Evolutionary conservation across 2,329 filamentous ascomycete species (phyloP).

Genomic region (Cordyceps pruinosa): DNA sequence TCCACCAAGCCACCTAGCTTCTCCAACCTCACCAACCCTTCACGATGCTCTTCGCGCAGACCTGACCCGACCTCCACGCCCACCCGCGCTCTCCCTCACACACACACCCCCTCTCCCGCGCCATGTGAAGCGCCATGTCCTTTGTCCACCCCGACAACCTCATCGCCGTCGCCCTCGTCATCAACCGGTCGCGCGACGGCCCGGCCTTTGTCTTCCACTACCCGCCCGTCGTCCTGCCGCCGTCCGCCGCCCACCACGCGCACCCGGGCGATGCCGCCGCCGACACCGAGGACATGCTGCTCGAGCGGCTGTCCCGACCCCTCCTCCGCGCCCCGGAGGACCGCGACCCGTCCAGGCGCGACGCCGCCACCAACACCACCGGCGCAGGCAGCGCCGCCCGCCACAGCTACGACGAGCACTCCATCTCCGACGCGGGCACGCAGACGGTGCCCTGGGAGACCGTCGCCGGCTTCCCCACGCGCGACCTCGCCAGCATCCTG

Average conservation of each 20-base stretch:
- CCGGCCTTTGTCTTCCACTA: conserved; percentile 84
- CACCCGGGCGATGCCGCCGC: conserved; percentile 23
- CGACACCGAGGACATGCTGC: conserved; percentile 42
- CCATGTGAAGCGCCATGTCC: conserved; percentile 31
- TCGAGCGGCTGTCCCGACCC: conserved; percentile 39
- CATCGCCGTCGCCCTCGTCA: conserved; percentile 66
- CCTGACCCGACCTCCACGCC: not conserved
- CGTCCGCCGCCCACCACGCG: conserved; percentile 28
- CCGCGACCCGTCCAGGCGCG: conserved; percentile 36
- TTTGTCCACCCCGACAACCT: conserved; percentile 49
- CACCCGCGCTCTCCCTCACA: not conserved
- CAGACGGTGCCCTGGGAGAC: conserved; percentile 63
- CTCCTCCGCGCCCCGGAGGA: conserved; percentile 26
- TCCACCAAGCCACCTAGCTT: not conserved
- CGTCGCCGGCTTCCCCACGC: conserved; percentile 66
- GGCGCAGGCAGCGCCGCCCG: not conserved
- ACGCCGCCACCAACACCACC: conserved; percentile 26
- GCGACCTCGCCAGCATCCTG: conserved; percentile 72
- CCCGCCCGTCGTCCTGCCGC: conserved; percentile 54
- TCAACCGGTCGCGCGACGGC: conserved; percentile 68
- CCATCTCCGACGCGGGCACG: conserved; percentile 47
- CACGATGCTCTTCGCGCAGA: not conserved
- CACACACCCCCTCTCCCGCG: not conserved
- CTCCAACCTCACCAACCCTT: not conserved
- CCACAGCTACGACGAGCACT: conserved; percentile 44